Conservation (phyloP, 192 early-diverging fungal species). For the Rhizoclosmatium globosum region DNA sequence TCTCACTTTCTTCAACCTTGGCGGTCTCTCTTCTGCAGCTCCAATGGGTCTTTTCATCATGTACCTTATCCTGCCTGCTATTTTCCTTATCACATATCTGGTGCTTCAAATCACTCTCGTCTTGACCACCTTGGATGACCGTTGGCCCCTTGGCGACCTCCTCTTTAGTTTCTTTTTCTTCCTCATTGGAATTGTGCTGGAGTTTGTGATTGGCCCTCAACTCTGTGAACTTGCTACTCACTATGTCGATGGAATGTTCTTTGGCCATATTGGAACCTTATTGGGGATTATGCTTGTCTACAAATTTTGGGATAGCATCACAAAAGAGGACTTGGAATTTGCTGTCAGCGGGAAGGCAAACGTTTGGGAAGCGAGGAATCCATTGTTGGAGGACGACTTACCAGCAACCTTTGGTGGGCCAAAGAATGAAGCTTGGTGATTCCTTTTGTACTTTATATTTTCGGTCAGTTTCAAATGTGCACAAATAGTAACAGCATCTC, state of each 20-base stretch:
- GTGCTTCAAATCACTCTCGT: constrained; percentile 94
- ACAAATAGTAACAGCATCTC: no score
- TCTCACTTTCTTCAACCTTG: constrained; percentile 78
- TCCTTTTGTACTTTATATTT: no score
- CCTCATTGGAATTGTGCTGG: constrained; percentile 82
- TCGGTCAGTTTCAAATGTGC: no score
- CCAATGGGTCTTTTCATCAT: constrained; percentile 84
- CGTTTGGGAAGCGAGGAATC: constrained; percentile 85
- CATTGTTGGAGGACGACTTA: constrained; percentile 54
- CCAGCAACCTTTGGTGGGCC: neutral
- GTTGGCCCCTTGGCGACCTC: constrained; percentile 95
- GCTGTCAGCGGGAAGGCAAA: constrained; percentile 83
- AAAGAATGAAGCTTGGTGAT: constrained; percentile 21
- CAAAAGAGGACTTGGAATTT: constrained; percentile 98
- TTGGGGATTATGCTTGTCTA: constrained; percentile 99
- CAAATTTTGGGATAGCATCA: constrained; percentile 99
- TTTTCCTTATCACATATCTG: constrained; percentile 85
- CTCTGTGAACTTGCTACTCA: constrained; percentile 92
- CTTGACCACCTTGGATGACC: constrained; percentile 92
- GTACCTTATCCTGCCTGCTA: constrained; percentile 87
- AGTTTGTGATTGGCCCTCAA: constrained; percentile 79
- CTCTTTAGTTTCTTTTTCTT: constrained; percentile 90
- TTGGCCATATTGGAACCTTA: constrained; percentile 88
- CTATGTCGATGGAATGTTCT: constrained; percentile 98
- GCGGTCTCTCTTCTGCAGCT: constrained; percentile 63